Evolutionary conservation across 306 rosid species (phyloP).

Genomic region (Corylus heterophylla): DNA sequence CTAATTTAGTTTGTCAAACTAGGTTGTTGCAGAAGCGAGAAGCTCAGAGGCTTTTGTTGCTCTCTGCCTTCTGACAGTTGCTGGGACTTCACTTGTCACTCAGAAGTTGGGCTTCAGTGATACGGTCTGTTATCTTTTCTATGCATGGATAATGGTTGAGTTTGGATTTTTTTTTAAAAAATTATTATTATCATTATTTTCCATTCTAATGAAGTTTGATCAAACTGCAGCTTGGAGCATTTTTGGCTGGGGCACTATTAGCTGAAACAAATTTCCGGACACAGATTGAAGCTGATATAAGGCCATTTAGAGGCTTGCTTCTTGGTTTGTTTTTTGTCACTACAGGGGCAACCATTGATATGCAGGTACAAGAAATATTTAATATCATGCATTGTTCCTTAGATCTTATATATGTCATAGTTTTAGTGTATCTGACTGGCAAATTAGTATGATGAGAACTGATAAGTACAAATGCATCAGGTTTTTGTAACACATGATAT

Average conservation of each 20-base stretch:
- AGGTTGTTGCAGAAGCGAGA: slow-evolving; percentile 99
- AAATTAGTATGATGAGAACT: background rate
- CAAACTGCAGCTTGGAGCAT: slow-evolving; percentile 91
- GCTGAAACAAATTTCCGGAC: slow-evolving; percentile 99
- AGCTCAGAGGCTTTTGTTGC: slow-evolving; percentile 99
- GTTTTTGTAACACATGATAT: slow-evolving; percentile 21
- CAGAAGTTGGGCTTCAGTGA: slow-evolving; percentile 99
- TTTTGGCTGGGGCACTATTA: slow-evolving; percentile 95
- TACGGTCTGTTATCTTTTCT: slow-evolving; percentile 59
- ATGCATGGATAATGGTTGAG: slow-evolving; percentile 5
- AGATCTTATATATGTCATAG: background rate
- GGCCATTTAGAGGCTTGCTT: slow-evolving; percentile 97
- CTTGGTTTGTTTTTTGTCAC: slow-evolving; percentile 92
- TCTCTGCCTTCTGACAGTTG: slow-evolving; percentile 91
- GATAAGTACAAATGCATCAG: slow-evolving; percentile 3
- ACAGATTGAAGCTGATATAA: slow-evolving; percentile 99
- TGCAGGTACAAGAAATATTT: slow-evolving; percentile 51
- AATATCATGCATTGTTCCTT: slow-evolving; percentile 15
- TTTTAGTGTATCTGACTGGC: background rate
- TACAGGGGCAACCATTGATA: slow-evolving; percentile 92
- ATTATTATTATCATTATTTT: background rate
- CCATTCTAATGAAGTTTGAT: slow-evolving; percentile 22
- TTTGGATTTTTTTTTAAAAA: background rate
- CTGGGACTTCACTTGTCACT: slow-evolving; percentile 90
- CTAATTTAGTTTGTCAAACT: slow-evolving; percentile 42